Conservation (phyloP, 305 asterid genomes). For the Ilex paraguariensis region DNA sequence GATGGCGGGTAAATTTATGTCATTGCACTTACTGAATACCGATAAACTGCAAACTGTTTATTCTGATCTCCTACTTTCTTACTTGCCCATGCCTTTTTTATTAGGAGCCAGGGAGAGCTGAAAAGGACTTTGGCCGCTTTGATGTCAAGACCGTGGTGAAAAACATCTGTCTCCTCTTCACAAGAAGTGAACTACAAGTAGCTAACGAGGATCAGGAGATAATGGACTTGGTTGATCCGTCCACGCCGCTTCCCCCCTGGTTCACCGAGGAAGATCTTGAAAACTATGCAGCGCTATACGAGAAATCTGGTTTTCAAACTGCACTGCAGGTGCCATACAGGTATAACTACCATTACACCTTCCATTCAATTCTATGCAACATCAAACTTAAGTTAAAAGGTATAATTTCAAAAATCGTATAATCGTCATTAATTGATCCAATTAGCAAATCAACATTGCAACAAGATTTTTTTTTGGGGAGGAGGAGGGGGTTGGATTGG, state of each 20-base stretch:
- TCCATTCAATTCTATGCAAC: no score
- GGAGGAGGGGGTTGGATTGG: no score
- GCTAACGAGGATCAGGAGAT: constrained; percentile 40
- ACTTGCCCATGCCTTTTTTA: neutral
- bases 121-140: constrained; percentile 59
- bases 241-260: constrained; percentile 59
- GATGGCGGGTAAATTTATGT: constrained; percentile 45
- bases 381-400: no score
- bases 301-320: constrained; percentile 28
- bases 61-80: no score
- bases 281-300: constrained; percentile 22
- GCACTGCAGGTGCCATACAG: constrained; percentile 54
- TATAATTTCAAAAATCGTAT: no score
- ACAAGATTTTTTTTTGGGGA: no score
- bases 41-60: no score
- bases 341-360: constrained; percentile 10
- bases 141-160: constrained; percentile 48
- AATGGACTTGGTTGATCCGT: constrained; percentile 57
- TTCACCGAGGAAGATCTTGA: constrained; percentile 32
- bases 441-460: no score
- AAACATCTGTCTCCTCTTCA: constrained; percentile 50
- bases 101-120: constrained; percentile 68
- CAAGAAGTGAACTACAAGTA: constrained; percentile 43
- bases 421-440: neutral
- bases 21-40: neutral